A percentile compares a stretch with the other conserved stretches of the same genome.
These are phyloP conservation scores for Quercus rubra DNA, from an alignment of 306 rosid species.

Conservation along the genomic window DNA sequence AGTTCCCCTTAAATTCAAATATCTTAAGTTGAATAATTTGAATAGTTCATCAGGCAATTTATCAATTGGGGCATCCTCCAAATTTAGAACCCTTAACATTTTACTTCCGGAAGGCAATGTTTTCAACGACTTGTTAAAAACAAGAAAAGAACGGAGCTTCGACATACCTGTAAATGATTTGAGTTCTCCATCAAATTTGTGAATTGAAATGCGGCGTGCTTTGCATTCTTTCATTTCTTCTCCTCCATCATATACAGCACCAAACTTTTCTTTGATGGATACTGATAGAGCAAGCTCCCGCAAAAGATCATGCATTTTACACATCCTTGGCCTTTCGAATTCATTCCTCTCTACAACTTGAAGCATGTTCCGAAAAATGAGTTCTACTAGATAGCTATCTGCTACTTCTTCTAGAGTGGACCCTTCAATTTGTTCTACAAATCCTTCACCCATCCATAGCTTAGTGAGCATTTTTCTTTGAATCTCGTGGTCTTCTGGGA, in stretches of 20 bases:
- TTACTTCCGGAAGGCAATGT: neutral
- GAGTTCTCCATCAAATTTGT: too few relatives aligned
- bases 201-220: too few relatives aligned
- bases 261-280: slow-evolving; percentile 5
- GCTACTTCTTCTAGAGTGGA: slow-evolving; percentile 15
- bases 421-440: neutral
- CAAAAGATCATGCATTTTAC: slow-evolving; percentile 1
- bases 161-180: too few relatives aligned
- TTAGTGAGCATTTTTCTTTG: neutral
- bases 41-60: neutral
- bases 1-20: neutral
- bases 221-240: too few relatives aligned
- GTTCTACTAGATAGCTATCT: slow-evolving; percentile 2
- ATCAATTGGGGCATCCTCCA: too few relatives aligned
- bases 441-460: slow-evolving; percentile 26
- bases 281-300: slow-evolving; percentile 16
- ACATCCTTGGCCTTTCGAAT: too few relatives aligned
- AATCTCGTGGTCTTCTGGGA: slow-evolving; percentile 20
- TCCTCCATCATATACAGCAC: neutral
- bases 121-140: too few relatives aligned
- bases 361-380: too few relatives aligned
- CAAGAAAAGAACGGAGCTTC: too few relatives aligned
- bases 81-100: too few relatives aligned
- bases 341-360: too few relatives aligned
- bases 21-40: neutral